Conservation (phyloP, 2,329 filamentous ascomycete species). For the Sphaerulina musiva region DNA sequence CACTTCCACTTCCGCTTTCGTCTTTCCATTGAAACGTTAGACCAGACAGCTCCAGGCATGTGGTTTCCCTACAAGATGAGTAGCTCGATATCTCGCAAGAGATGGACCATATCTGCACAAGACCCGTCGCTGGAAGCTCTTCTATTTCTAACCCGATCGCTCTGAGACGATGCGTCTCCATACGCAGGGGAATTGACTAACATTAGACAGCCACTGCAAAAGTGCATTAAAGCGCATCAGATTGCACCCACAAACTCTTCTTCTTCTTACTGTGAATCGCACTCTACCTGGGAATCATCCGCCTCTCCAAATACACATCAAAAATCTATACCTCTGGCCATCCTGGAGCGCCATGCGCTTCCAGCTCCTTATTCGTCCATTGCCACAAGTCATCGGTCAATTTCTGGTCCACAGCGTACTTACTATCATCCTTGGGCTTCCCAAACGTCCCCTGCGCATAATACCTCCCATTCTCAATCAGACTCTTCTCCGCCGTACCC, state of each 20-base stretch:
- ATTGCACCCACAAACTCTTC: too few relatives aligned
- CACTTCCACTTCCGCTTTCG: not conserved
- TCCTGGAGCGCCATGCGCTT: conserved; percentile 12
- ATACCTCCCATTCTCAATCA: conserved; percentile 25
- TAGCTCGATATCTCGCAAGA: too few relatives aligned
- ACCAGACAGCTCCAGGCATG: too few relatives aligned
- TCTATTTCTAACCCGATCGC: too few relatives aligned
- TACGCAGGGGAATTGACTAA: too few relatives aligned
- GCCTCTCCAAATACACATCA: not conserved
- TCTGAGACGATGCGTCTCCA: too few relatives aligned
- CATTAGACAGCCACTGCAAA: too few relatives aligned
- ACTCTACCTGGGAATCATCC: not conserved
- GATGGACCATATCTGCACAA: too few relatives aligned
- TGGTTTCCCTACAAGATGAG: too few relatives aligned
- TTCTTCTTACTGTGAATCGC: not conserved
- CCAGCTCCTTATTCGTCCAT: conserved; percentile 29
- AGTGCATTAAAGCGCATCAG: too few relatives aligned
- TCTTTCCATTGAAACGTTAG: too few relatives aligned
- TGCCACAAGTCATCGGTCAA: conserved; percentile 26
- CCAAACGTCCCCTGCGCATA: conserved; percentile 25
- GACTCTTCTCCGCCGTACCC: conserved; percentile 18
- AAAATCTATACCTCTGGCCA: conserved; percentile 8
- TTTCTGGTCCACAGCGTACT: conserved; percentile 17
- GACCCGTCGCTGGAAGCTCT: too few relatives aligned
- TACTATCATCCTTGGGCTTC: conserved; percentile 7